Conservation (phyloP, 73 alveolate genomes). For the Paramecium tetraurelia region DNA sequence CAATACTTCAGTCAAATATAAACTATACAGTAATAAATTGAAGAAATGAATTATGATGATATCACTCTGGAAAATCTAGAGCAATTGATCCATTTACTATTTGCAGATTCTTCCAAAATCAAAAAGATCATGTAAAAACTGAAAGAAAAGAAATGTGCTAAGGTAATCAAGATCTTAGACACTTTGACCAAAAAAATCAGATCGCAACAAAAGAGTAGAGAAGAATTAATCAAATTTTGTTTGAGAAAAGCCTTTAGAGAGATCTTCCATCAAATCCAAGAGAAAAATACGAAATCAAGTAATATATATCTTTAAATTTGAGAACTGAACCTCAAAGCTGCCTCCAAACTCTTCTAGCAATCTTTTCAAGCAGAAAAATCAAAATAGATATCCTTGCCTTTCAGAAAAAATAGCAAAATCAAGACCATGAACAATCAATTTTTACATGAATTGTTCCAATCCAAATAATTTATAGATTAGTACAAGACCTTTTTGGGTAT, state of each 20-base stretch:
- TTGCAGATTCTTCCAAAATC: background rate
- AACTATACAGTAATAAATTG: background rate
- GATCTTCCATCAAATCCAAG: background rate
- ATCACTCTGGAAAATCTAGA: background rate
- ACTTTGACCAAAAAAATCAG: background rate
- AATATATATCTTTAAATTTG: background rate
- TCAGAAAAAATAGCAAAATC: conserved; percentile 4
- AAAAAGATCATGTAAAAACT: background rate
- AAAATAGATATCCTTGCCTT: background rate
- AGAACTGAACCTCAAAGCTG: conserved; percentile 10
- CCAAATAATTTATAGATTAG: background rate
- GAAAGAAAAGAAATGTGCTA: background rate
- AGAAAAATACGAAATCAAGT: background rate
- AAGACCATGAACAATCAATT: conserved; percentile 9
- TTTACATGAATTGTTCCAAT: background rate
- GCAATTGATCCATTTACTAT: background rate
- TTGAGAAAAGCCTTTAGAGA: background rate
- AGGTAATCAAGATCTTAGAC: background rate
- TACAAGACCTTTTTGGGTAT: background rate
- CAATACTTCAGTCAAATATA: background rate
- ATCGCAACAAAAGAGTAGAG: background rate
- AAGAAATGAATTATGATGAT: background rate
- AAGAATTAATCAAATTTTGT: conserved; percentile 7
- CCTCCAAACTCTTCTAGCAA: background rate
- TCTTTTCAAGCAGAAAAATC: background rate